A percentile compares a stretch with the other conserved stretches of the same genome.
phyloP scores from a whole-genome alignment of 208 protist species.

The Trypanosoma rangeli region DNA sequence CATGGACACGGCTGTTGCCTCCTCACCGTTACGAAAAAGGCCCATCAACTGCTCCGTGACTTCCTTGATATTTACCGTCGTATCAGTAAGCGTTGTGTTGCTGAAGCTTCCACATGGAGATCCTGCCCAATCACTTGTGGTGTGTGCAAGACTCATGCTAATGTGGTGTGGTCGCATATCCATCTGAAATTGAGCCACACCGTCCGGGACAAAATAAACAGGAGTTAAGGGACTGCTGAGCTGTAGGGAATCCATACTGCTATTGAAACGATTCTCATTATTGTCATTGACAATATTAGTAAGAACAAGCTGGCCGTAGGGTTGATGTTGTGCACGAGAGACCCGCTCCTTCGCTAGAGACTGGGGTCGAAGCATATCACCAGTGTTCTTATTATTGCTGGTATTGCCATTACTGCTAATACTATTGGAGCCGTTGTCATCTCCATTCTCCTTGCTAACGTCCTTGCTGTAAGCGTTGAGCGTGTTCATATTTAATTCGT shows the following conservation, averaged over 20 bases:
- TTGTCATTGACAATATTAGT: neutral
- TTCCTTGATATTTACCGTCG: slow-evolving; percentile 66
- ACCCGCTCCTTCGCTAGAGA: neutral
- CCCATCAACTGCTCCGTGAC: slow-evolving; percentile 67
- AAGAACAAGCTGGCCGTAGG: slow-evolving; percentile 17
- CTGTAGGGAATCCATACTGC: slow-evolving; percentile 5
- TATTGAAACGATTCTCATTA: slow-evolving; percentile 5
- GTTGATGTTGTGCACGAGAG: slow-evolving; percentile 19
- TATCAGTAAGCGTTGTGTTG: slow-evolving; percentile 32
- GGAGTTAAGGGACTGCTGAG: slow-evolving; percentile 18
- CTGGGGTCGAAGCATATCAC: neutral
- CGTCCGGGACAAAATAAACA: neutral
- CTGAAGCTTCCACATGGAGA: slow-evolving; percentile 20
- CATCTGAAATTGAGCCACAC: neutral
- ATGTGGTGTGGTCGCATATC: neutral
- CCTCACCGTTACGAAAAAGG: slow-evolving; percentile 49
- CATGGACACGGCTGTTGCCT: slow-evolving; percentile 43
- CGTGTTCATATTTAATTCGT: neutral
- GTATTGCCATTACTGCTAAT: neutral
- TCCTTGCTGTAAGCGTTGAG: neutral
- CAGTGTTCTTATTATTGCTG: neutral
- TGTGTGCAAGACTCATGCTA: neutral
- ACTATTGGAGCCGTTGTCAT: neutral
- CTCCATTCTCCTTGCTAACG: neutral
- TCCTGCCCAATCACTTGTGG: slow-evolving; percentile 3